phyloP scores from a whole-genome alignment of 2,329 filamentous ascomycete genomes.

The Diaporthe aspalathi region DNA sequence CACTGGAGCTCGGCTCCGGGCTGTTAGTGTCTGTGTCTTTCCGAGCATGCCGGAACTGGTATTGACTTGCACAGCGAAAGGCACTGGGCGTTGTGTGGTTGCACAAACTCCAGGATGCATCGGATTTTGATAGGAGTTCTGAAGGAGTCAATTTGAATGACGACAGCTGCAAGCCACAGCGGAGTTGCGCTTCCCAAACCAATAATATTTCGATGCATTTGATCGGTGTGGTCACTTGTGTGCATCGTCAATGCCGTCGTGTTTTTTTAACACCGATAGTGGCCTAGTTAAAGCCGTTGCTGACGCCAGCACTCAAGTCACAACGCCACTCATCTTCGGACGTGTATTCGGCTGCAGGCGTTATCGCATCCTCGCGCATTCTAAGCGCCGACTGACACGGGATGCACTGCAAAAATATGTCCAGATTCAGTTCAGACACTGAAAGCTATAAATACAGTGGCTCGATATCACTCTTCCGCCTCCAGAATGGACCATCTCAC shows the following conservation, averaged over 20 bases:
- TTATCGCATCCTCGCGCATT: background rate
- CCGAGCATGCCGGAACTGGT: too few species aligned
- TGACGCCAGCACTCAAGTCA: background rate
- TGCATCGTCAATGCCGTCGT: too few species aligned
- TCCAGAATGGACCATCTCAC: background rate
- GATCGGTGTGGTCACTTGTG: too few species aligned
- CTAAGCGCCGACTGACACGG: background rate
- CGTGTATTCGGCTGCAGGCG: background rate
- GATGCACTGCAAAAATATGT: background rate
- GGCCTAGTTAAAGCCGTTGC: conserved; percentile 6
- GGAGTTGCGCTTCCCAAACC: background rate
- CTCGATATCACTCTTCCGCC: background rate
- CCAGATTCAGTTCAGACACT: background rate
- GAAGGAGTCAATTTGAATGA: background rate
- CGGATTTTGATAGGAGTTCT: background rate
- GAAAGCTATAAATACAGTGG: background rate
- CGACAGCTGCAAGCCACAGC: background rate
- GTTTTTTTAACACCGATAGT: background rate
- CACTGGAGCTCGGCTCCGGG: too few species aligned
- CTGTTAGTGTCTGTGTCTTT: too few species aligned
- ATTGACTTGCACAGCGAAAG: too few species aligned
- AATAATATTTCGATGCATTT: background rate
- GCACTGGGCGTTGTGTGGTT: too few species aligned
- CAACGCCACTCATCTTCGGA: too few species aligned
- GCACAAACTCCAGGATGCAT: too few species aligned